Evolutionary conservation across 2,329 filamentous ascomycete genomes (phyloP), one percentile per base, ranked within the genome.

Genomic region (Acephala macrosclerotiorum): DNA sequence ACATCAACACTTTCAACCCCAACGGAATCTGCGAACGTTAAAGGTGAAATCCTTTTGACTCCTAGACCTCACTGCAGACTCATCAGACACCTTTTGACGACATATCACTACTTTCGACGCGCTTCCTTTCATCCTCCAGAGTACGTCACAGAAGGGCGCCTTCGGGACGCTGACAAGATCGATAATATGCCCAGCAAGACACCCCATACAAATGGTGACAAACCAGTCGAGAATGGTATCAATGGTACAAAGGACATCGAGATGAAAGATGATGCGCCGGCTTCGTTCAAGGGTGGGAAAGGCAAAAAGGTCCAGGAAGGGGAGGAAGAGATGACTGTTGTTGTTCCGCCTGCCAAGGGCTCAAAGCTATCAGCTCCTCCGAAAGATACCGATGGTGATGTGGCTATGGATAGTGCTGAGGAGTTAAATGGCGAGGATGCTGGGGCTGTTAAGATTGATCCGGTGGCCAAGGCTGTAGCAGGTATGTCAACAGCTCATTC

Each of bases 251-350:
- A 91, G 73, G 90, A 93, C 78, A 84, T 89, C 74, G 89, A 92
- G 75, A 91, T 90, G 87, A 89, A 87, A 77, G 88, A 91, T 76
- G 85, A 87, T 79, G 80, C 80, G 75, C 78, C 81, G 73, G 84
- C 85, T 77, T 80, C 81, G 75, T 80, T 84, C 74, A 91, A 91
- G 82, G 80, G 77, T 73, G 79, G 82, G 75, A 90, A 89, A 80
- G 85, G 85, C 74, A 90, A 90, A 82, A 88, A 88, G 80, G 75
- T 77, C 22, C 89, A 89, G 79, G 89, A 93, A 75, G 89, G 85
- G 75, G 90, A 92, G 73, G 89, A 89, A 66, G 90, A 93, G 82
- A 93, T 93, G 90, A 93, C 91, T 59, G 90, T 93, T 70, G 91
- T 94, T 73, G 90, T 93, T 53, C 90, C 91, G 62, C 90, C 89